Conservation (phyloP, 2,329 filamentous ascomycete genomes). For the Myriosclerotinia scirpicola region DNA sequence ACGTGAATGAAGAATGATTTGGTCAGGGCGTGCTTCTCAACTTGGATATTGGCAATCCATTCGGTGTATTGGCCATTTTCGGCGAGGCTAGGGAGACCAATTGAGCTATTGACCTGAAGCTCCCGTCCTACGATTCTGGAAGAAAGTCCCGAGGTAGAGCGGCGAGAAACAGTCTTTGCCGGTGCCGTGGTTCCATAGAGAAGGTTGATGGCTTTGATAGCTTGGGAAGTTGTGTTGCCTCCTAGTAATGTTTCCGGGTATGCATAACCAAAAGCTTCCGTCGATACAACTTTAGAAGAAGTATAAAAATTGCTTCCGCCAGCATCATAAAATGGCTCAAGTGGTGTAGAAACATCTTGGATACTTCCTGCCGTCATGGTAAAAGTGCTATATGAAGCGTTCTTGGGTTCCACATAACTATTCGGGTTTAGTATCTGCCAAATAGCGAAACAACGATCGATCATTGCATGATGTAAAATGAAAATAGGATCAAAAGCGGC, state of each 20-base stretch:
- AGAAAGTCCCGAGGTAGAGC: not conserved
- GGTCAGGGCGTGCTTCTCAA: constrained; percentile 59
- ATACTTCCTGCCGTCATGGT: constrained; percentile 30
- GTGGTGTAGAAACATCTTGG: constrained; percentile 41
- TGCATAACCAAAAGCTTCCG: constrained; percentile 33
- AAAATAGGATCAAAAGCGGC: constrained; percentile 51
- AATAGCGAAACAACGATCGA: constrained; percentile 59
- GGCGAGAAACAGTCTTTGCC: constrained; percentile 3
- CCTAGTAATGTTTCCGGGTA: constrained; percentile 45
- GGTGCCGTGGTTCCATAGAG: constrained; percentile 45
- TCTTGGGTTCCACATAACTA: constrained; percentile 40
- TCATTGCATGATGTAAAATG: constrained; percentile 55
- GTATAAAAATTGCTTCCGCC: constrained; percentile 48
- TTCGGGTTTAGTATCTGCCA: constrained; percentile 49
- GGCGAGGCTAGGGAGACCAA: constrained; percentile 27
- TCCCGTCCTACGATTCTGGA: not conserved
- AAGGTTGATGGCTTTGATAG: constrained; percentile 59
- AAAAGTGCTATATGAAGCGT: constrained; percentile 41
- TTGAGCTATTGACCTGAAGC: constrained; percentile 15
- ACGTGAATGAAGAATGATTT: constrained; percentile 66
- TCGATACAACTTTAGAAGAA: constrained; percentile 29
- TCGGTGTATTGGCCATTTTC: constrained; percentile 43
- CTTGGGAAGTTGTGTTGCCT: constrained; percentile 58
- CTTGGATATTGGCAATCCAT: constrained; percentile 67
- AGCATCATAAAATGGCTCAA: constrained; percentile 41